Conservation (phyloP, 148 eudicot genomes). For the Fallopia convolvulus region DNA sequence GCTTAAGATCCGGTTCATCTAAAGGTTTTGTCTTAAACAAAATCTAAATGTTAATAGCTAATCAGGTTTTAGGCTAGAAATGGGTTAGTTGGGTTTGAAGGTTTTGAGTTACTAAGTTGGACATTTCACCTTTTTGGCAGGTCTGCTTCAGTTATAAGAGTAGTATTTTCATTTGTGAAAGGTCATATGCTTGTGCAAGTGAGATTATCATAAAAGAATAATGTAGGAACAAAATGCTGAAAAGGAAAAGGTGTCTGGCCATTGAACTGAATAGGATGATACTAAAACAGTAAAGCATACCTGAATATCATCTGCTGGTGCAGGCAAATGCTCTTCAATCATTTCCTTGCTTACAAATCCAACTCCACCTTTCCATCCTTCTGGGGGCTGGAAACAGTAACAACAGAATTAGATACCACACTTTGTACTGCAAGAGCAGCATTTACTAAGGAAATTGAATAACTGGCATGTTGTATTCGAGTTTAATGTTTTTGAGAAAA, state of each 20-base stretch:
- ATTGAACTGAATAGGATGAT: background rate
- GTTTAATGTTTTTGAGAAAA: background rate
- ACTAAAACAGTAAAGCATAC: conserved; percentile 22
- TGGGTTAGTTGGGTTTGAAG: too few relatives aligned
- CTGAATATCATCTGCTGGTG: conserved; percentile 70
- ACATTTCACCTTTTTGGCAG: background rate
- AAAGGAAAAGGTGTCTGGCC: background rate
- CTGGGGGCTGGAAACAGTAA: conserved; percentile 60
- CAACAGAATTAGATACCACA: background rate
- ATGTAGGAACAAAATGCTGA: background rate
- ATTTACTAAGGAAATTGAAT: background rate
- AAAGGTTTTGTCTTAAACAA: too few relatives aligned
- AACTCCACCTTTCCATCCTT: conserved; percentile 80
- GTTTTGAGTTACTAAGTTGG: too few relatives aligned
- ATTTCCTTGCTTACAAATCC: conserved; percentile 85
- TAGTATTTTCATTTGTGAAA: background rate
- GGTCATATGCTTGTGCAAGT: background rate
- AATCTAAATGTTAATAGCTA: too few relatives aligned
- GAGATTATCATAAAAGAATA: background rate
- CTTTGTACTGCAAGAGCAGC: background rate
- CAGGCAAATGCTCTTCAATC: conserved; percentile 76
- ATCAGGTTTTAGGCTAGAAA: too few relatives aligned
- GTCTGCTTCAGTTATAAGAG: background rate
- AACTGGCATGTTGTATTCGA: background rate
- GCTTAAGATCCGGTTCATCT: too few relatives aligned